A percentile compares a stretch with the other conserved stretches of the same genome.
phyloP scores from a whole-genome alignment of 371 early-diverging fungal species.

The Chytridiales sp. region DNA sequence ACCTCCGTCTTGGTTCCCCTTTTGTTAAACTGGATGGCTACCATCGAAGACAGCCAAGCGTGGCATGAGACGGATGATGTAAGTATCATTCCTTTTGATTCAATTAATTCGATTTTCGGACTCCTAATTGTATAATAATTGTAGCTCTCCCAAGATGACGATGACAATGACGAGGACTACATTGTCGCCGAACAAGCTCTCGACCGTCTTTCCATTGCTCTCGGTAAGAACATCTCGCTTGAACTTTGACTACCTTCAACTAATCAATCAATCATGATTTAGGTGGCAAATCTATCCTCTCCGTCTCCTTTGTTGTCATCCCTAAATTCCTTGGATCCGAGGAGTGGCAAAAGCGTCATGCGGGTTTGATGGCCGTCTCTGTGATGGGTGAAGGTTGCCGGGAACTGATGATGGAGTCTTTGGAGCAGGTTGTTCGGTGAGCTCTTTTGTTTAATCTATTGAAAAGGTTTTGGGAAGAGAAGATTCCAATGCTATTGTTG shows the following conservation, averaged over 20 bases:
- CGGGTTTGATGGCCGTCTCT: constrained; percentile 90
- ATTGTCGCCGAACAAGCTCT: constrained; percentile 92
- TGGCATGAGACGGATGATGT: constrained; percentile 89
- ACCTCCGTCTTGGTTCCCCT: constrained; percentile 70
- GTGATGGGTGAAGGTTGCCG: constrained; percentile 96
- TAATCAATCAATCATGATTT: background rate
- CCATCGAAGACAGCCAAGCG: constrained; percentile 69
- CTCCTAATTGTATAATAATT: constrained; percentile 6
- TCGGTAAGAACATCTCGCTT: constrained; percentile 43
- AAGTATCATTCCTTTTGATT: constrained; percentile 24
- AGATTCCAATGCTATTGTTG: constrained; percentile 9
- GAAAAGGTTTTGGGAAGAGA: constrained; percentile 1
- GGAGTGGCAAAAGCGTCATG: constrained; percentile 91
- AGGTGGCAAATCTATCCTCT: constrained; percentile 85
- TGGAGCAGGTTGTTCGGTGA: constrained; percentile 74
- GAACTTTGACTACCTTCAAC: background rate
- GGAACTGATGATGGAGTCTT: constrained; percentile 86
- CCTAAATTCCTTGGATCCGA: constrained; percentile 83
- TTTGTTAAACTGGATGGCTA: constrained; percentile 88
- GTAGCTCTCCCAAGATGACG: constrained; percentile 61
- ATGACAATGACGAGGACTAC: constrained; percentile 82
- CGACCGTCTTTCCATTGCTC: constrained; percentile 86
- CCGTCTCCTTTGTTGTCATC: constrained; percentile 83
- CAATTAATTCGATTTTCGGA: constrained; percentile 10
- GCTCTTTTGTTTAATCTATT: background rate